Evolutionary conservation across 2,329 filamentous ascomycete genomes (phyloP).

Genomic region (Ophioceras dolichostomum): DNA sequence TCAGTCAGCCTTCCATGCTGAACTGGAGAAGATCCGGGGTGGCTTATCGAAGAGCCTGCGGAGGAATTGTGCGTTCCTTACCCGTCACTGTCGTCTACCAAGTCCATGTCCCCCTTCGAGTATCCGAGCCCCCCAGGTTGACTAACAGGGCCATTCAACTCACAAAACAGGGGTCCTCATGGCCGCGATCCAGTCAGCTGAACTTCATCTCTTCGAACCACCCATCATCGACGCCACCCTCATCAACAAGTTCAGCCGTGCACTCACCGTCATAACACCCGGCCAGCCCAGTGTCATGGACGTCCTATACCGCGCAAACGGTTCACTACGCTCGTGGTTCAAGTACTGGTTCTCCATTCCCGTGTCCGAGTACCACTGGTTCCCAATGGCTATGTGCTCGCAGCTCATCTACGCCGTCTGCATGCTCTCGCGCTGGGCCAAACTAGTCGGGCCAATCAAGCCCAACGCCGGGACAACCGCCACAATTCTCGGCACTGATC

Average conservation of each 20-base stretch:
- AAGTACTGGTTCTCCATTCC: slow-evolving; percentile 33
- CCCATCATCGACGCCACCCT: slow-evolving; percentile 26
- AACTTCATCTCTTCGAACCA: slow-evolving; percentile 34
- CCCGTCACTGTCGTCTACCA: no score
- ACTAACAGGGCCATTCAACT: no score
- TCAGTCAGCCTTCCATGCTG: slow-evolving; percentile 29
- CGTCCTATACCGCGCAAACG: slow-evolving; percentile 34
- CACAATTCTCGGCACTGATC: no score
- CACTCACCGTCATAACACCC: slow-evolving; percentile 21
- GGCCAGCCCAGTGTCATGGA: slow-evolving; percentile 29
- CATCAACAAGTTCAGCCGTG: slow-evolving; percentile 28
- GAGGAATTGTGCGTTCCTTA: slow-evolving; percentile 22
- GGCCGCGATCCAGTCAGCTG: slow-evolving; percentile 25
- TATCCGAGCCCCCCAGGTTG: no score
- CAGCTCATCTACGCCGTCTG: slow-evolving; percentile 37
- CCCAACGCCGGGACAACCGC: neutral
- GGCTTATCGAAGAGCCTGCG: slow-evolving; percentile 21
- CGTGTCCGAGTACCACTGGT: slow-evolving; percentile 25
- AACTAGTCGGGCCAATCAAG: slow-evolving; percentile 20
- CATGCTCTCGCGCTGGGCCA: slow-evolving; percentile 38
- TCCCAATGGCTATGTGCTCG: slow-evolving; percentile 30
- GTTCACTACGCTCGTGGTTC: slow-evolving; percentile 35
- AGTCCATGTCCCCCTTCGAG: no score
- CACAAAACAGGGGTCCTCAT: slow-evolving; percentile 26
- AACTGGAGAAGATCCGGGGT: slow-evolving; percentile 27